Percentiles rank a stretch among this genome's conserved stretches.
phyloP scores from a whole-genome alignment of 2,329 filamentous ascomycete species.

The Aspergillus hortae region DNA sequence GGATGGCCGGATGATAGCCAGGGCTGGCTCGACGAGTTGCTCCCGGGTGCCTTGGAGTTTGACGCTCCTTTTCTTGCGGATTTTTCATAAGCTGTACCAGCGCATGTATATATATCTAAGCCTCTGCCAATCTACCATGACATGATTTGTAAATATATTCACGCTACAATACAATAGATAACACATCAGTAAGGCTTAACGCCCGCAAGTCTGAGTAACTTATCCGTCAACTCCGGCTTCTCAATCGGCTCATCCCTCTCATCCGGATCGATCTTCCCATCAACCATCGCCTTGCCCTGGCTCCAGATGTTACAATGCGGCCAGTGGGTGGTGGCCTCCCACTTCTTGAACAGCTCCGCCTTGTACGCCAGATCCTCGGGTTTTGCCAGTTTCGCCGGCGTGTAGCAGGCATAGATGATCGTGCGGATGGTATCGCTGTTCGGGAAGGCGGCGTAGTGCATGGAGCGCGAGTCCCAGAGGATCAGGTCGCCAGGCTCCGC shows the following conservation, averaged over 20 bases:
- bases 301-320: slow-evolving; percentile 16
- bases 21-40: background rate
- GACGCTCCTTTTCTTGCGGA: background rate
- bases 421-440: slow-evolving; percentile 14
- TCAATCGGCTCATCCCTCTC: slow-evolving; percentile 14
- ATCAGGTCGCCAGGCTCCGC: slow-evolving; percentile 18
- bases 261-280: slow-evolving; percentile 12
- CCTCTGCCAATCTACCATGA: background rate
- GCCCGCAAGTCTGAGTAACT: slow-evolving; percentile 6
- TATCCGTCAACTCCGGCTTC: slow-evolving; percentile 8
- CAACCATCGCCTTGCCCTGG: slow-evolving; percentile 10
- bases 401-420: slow-evolving; percentile 13
- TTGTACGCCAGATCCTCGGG: slow-evolving; percentile 8
- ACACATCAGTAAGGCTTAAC: slow-evolving; percentile 5
- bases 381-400: slow-evolving; percentile 8
- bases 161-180: background rate
- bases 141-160: background rate
- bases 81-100: background rate
- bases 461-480: slow-evolving; percentile 18
- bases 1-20: background rate
- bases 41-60: background rate
- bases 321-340: slow-evolving; percentile 17
- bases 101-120: background rate
- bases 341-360: slow-evolving; percentile 11
- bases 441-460: slow-evolving; percentile 14